phyloP scores from a whole-genome alignment of 257 asterid genomes.

The Capsicum chinense region DNA sequence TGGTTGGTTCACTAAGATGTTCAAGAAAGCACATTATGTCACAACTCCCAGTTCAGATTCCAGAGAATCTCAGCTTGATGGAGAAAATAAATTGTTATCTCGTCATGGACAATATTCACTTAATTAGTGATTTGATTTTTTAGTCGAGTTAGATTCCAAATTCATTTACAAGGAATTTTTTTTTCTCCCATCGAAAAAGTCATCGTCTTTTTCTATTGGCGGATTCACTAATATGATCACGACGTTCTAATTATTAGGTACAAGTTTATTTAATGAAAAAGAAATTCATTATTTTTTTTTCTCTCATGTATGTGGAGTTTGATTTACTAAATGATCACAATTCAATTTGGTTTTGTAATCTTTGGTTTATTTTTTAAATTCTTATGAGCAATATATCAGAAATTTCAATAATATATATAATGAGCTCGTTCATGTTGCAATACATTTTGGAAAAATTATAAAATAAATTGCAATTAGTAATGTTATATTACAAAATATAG shows the following conservation, averaged over 20 bases:
- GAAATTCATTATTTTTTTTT: not conserved
- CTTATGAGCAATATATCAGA: not conserved
- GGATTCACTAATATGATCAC: too few species aligned
- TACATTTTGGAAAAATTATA: not conserved
- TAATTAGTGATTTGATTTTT: not conserved
- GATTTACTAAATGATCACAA: not conserved
- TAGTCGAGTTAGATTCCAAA: not conserved
- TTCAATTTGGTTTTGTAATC: not conserved
- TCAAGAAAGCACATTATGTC: slow-evolving; percentile 24
- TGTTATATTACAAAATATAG: too few species aligned
- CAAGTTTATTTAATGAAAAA: not conserved
- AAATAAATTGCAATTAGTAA: too few species aligned
- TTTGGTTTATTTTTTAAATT: not conserved
- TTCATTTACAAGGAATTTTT: not conserved
- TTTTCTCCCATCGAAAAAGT: too few species aligned
- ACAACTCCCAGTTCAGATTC: not conserved
- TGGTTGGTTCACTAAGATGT: not conserved
- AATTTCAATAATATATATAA: not conserved
- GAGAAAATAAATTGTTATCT: not conserved
- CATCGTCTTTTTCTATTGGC: too few species aligned
- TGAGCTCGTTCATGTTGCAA: not conserved
- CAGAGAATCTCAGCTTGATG: not conserved
- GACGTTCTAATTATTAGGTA: not conserved
- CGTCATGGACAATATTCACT: not conserved
- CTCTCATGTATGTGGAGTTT: not conserved